A percentile compares a stretch with the other conserved stretches of the same genome.
Evolutionary conservation across 1,284 basidiomycete species (phyloP).

Genomic region (Marasmius fiardii): DNA sequence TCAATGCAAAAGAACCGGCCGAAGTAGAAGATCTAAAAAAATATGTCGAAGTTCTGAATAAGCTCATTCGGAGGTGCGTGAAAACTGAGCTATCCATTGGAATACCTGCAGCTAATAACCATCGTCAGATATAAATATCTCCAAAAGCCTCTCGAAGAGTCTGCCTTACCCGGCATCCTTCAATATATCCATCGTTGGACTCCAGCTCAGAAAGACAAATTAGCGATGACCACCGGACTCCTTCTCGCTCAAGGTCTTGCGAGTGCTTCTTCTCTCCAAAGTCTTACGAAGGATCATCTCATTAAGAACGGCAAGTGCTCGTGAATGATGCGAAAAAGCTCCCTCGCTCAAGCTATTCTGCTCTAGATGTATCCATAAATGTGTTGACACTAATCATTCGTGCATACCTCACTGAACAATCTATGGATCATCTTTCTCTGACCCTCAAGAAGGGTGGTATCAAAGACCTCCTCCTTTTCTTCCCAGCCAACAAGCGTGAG

Average conservation of each 20-base stretch:
- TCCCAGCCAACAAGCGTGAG: conserved; percentile 80
- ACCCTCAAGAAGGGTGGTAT: conserved; percentile 81
- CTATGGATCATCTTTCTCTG: conserved; percentile 82
- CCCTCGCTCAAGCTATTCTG: conserved; percentile 4
- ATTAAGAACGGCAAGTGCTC: conserved; percentile 78
- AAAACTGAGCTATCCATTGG: not conserved
- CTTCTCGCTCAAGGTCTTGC: conserved; percentile 82
- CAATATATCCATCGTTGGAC: conserved; percentile 90
- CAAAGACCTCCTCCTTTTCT: conserved; percentile 84
- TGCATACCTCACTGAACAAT: conserved; percentile 74
- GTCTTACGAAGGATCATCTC: conserved; percentile 90
- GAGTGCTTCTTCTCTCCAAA: conserved; percentile 72
- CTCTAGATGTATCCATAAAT: conserved; percentile 68
- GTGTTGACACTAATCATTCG: conserved; percentile 82
- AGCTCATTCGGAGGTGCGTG: conserved; percentile 85
- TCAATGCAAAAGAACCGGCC: conserved; percentile 76
- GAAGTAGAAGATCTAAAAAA: conserved; percentile 85
- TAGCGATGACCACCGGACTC: conserved; percentile 79
- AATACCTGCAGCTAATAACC: conserved; percentile 13
- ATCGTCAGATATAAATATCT: conserved; percentile 90
- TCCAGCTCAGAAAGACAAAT: conserved; percentile 72
- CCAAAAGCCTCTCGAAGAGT: conserved; percentile 91
- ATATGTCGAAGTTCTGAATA: conserved; percentile 91
- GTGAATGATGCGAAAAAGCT: conserved; percentile 19
- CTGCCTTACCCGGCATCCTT: conserved; percentile 78